A percentile compares a stretch with the other conserved stretches of the same genome.
Evolutionary conservation across 164 flowering plant species (phyloP).

Genomic region (Vitis riparia): DNA sequence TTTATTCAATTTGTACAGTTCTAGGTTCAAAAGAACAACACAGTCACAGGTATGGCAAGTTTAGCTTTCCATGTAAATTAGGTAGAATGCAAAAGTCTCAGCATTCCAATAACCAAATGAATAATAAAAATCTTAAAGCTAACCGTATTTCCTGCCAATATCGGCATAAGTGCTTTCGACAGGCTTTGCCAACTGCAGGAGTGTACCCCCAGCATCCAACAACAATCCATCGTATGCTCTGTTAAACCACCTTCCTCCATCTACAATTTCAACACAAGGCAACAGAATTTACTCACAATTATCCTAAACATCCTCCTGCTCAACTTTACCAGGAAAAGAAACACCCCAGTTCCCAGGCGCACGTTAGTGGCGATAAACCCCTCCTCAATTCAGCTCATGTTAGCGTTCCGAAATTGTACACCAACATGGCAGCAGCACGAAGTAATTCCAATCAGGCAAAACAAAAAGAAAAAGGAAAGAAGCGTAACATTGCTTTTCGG

Average conservation of each 20-base stretch:
- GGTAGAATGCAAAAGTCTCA: not conserved
- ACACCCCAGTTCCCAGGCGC: too few species aligned
- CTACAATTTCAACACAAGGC: constrained; percentile 6
- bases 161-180: constrained; percentile 75
- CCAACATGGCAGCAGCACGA: too few species aligned
- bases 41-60: not conserved
- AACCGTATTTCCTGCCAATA: constrained; percentile 83
- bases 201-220: constrained; percentile 95
- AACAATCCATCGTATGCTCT: constrained; percentile 76
- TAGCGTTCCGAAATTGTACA: too few species aligned
- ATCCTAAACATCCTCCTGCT: too few species aligned
- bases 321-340: too few species aligned
- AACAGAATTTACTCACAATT: not conserved
- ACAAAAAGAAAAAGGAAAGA: too few species aligned
- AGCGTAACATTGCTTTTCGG: too few species aligned
- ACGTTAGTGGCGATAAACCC: not conserved
- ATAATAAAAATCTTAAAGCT: not conserved
- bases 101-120: not conserved
- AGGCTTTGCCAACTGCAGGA: constrained; percentile 79
- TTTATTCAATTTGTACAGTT: too few species aligned
- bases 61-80: not conserved
- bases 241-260: constrained; percentile 17
- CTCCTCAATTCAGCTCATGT: too few species aligned
- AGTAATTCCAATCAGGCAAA: too few species aligned
- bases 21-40: too few species aligned